Base-by-base conservation (phyloP, 2,329 filamentous ascomycete genomes). In the Aspergillus niger region DNA sequence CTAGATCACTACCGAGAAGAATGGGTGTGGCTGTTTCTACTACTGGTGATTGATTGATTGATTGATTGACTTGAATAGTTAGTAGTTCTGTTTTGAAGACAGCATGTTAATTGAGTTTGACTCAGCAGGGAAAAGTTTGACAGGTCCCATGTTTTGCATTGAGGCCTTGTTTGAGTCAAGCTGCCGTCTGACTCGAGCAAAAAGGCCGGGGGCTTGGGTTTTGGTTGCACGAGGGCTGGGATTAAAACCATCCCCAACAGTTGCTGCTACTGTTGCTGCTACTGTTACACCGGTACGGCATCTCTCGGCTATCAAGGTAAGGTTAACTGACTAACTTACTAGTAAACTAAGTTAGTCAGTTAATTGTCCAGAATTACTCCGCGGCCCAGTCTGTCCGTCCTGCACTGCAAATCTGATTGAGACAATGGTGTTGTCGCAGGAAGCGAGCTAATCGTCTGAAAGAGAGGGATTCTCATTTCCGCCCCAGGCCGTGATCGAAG, bases 361-460 rank as follows among this genome's bases (percentile, higher is more conserved):
- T 10, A 41, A 20, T n/a, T 24, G 30, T 22, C 30, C 24, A 32
- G 11, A 55, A 24, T 36, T 36, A 36, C 53, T 44, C 43, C 26
- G 39, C 17, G 22, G 32, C 32, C 32, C 32, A 6, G 32, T 36
- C 32, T 36, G 32, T 5, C 32, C 30, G 11, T 36, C 17, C 38
- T 44, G 38, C 15, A 38, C 52, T 43, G 44, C 44, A 49, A 50
- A 36, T 36, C 41, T 24, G 53, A 32, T 15, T 24, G 53, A 47
- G 53, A 55, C 39, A 55, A 44, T 44, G n/a, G 53, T 47, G n/a
- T 28, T 47, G 39, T 47, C 26, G 39, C 53, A 55, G 24, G 39
- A 55, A 22, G 53, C 53, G 53, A 55, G 53, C 41, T 55, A 55
- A 55, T 55, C 51, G 36, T 17, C 24, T 22, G 43, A 47, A 2